Evolutionary conservation across 305 asterid species (phyloP), one percentile per base, ranked within the genome.

Genomic region (Solanum hybrid): DNA sequence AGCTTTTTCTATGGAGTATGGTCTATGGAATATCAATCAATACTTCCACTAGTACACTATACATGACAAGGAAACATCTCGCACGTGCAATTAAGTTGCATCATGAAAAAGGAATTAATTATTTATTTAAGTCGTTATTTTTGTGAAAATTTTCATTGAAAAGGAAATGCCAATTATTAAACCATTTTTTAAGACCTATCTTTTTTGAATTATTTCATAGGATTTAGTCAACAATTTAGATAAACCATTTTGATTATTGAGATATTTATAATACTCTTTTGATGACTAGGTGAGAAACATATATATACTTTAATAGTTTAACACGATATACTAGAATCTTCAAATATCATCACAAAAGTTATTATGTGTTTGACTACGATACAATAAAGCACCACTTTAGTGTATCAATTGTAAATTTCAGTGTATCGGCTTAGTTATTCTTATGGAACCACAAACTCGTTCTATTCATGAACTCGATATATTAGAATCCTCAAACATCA

Each of bases 381-480:
- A 7, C 0, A 22, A 0, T 61, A 61, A 57, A 57, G 10, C 4
- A 2, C 0, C n/a, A 51, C 0, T 15, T 51, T 17, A 51, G 10
- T 51, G n/a, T 17, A 51, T 0, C n/a, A 51, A 51, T 51, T 1
- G 1, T 51, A 17, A 51, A 51, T 51, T 51, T 1, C 0, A 4
- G 10, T 51, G 70, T 20, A 7, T 57, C 2, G 9, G 0, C 10
- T 7, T 57, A 1, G 1, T 57, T 57, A 57, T 29, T 29, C 31
- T 29, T 29, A 29, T 29, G 31, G 31, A 29, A 29, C 31, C 31
- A 29, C 31, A 29, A 29, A 29, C 24, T 51, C 10, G 7, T 8
- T 22, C 6, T 22, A 68, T 2, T 29, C 31, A 29, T 29, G 31
- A 29, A 29, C 31, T 29, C 31, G 31, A 29, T 29, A 29, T 29